These are phyloP conservation scores for Phanerodontia chrysosporium DNA, from an alignment of 768 basidiomycete species.

Conservation along the genomic window DNA sequence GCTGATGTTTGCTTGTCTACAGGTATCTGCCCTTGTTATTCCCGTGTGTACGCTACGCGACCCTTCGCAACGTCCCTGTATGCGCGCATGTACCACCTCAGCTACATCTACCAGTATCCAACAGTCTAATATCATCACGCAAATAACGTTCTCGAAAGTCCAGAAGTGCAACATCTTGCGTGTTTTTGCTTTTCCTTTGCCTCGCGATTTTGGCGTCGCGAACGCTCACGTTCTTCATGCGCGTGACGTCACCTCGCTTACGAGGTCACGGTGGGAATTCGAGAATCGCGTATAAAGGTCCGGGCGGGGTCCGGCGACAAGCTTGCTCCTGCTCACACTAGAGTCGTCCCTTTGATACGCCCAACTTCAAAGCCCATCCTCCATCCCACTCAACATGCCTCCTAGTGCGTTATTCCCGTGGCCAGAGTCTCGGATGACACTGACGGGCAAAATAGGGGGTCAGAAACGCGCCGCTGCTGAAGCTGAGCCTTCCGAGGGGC, in stretches of 20 bases:
- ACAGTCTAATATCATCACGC: no score
- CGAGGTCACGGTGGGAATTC: background rate
- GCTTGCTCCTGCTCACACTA: background rate
- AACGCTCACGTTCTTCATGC: background rate
- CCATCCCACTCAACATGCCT: background rate
- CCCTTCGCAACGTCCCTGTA: no score
- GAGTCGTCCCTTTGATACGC: background rate
- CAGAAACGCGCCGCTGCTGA: conserved; percentile 26
- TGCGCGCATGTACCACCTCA: no score
- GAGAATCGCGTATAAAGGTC: background rate
- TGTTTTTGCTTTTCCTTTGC: no score
- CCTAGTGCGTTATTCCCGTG: background rate
- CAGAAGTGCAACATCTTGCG: no score
- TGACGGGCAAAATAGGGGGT: conserved; percentile 1
- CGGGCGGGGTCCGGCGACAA: background rate
- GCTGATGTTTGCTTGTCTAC: no score
- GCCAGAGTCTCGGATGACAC: background rate
- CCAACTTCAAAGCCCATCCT: background rate
- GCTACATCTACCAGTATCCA: no score
- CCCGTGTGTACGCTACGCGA: no score
- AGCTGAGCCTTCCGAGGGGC: conserved; percentile 11
- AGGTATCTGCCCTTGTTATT: no score
- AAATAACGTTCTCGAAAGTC: no score
- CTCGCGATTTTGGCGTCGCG: no score
- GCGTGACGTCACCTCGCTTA: conserved; percentile 4